These are phyloP conservation scores for Nemania sp. DNA, from an alignment of 2,329 filamentous ascomycete genomes.

Conservation along the genomic window DNA sequence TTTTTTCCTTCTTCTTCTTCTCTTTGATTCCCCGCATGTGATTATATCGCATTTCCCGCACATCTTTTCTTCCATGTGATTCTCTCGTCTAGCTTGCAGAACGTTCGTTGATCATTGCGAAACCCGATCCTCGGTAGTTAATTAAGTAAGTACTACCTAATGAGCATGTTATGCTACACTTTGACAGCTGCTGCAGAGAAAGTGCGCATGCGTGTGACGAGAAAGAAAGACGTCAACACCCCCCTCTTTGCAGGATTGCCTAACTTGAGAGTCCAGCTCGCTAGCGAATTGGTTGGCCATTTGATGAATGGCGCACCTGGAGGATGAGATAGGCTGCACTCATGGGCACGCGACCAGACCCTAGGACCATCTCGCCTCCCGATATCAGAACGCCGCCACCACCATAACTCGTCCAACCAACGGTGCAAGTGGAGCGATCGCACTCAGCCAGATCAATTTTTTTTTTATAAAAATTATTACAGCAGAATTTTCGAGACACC, in stretches of 20 bases:
- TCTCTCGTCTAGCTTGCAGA: not conserved
- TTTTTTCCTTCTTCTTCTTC: constrained; percentile 3
- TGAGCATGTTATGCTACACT: too few species aligned
- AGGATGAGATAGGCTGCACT: constrained; percentile 15
- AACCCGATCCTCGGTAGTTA: not conserved
- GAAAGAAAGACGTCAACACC: constrained; percentile 14
- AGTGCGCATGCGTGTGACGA: constrained; percentile 1
- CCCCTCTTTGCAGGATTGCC: not conserved
- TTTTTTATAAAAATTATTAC: too few species aligned
- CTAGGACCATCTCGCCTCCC: constrained; percentile 13
- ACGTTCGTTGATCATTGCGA: too few species aligned
- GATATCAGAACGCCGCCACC: constrained; percentile 14
- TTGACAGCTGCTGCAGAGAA: too few species aligned
- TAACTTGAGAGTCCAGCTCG: not conserved
- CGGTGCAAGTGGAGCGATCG: constrained; percentile 1
- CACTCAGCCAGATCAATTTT: not conserved
- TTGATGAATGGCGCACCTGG: constrained; percentile 11
- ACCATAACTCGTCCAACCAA: constrained; percentile 6
- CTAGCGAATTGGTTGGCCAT: constrained; percentile 2
- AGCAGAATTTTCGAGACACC: too few species aligned
- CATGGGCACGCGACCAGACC: constrained; percentile 26
- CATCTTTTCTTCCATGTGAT: not conserved
- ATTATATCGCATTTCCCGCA: not conserved
- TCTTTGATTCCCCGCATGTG: not conserved
- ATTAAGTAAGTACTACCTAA: too few species aligned